Evolutionary conservation across 2,329 filamentous ascomycete genomes (phyloP), one percentile per base, ranked within the genome.

Genomic region (Trichoderma breve): DNA sequence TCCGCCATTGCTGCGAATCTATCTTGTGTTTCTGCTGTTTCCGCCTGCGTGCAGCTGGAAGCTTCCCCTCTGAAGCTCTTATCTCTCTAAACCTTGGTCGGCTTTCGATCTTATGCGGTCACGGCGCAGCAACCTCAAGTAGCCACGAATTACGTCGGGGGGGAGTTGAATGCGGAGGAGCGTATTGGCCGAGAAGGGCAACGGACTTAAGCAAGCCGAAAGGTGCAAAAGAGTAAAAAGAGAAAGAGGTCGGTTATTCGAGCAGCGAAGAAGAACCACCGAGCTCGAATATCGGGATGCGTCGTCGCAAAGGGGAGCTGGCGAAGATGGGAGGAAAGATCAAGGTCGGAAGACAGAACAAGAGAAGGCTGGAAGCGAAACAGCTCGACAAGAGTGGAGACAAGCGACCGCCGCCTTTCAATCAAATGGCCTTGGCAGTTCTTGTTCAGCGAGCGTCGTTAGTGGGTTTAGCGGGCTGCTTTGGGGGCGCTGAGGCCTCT

Each of bases 1-100:
- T 90, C 88, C 78, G 83, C 79, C 86, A 88, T 88, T 77, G 78
- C 81, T 81, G 39, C 61, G 57, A 53, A 36, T 69, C 36, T 51
- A 60, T 70, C 14, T 36, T 26, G 28, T 32, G 47, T 12, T 30
- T 61, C 28, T 70, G n/a, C 6, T 32, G n/a, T 18, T 34, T 34
- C 26, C 26, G 55, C 39, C 9, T 68, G 11, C 32, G 55, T 60
- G 65, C 12, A 70, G 67, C 67, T 51, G 28, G 15, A 15, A 62
- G 57, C 36, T 51, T 62, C 24, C n/a, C n/a, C 53, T 34, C 47
- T 61, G 18, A 21, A 60, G 36, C 55, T 58, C 12, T 57, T 58
- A 15, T 43, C 30, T 58, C 51, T 58, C 12, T 8, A 9, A 9
- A 5, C 6, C 32, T 5, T 5, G 21, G 32, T 7, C 32, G 34